Conservation (phyloP, 225 moss, liverwort and hornwort genomes). For the Lunularia cruciata region DNA sequence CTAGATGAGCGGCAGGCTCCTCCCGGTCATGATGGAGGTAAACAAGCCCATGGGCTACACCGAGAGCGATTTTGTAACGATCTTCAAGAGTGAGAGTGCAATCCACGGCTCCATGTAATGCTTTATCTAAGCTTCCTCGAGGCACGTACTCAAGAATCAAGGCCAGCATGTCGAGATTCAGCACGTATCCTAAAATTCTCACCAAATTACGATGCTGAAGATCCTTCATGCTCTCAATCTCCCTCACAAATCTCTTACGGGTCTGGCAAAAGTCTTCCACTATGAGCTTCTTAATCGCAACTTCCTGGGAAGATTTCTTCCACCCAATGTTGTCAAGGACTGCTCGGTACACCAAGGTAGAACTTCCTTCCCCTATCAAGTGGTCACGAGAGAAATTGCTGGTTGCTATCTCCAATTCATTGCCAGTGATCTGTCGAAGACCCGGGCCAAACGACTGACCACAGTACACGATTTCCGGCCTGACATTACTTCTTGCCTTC, state of each 20-base stretch:
- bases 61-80: slow-evolving; percentile 19
- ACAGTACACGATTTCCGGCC: background rate
- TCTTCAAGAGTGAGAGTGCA: background rate
- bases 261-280: background rate
- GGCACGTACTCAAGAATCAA: slow-evolving; percentile 35
- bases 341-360: background rate
- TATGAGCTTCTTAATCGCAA: slow-evolving; percentile 1
- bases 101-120: background rate
- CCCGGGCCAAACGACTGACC: slow-evolving; percentile 1
- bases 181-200: slow-evolving; percentile 14
- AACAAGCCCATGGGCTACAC: slow-evolving; percentile 22
- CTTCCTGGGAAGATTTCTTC: background rate
- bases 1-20: slow-evolving; percentile 21
- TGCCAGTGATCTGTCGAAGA: background rate
- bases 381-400: background rate
- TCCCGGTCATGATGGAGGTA: slow-evolving; percentile 31
- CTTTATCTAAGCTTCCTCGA: slow-evolving; percentile 11
- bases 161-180: slow-evolving; percentile 12
- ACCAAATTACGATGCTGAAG: slow-evolving; percentile 27
- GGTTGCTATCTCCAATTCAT: background rate
- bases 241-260: background rate
- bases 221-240: slow-evolving; percentile 6
- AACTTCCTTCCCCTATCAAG: background rate
- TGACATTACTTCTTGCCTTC: background rate
- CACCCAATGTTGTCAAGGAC: background rate